A percentile compares a stretch with the other conserved stretches of the same genome.
phyloP scores from a whole-genome alignment of 2,329 filamentous ascomycete species.

The Sarocladium oryzae region DNA sequence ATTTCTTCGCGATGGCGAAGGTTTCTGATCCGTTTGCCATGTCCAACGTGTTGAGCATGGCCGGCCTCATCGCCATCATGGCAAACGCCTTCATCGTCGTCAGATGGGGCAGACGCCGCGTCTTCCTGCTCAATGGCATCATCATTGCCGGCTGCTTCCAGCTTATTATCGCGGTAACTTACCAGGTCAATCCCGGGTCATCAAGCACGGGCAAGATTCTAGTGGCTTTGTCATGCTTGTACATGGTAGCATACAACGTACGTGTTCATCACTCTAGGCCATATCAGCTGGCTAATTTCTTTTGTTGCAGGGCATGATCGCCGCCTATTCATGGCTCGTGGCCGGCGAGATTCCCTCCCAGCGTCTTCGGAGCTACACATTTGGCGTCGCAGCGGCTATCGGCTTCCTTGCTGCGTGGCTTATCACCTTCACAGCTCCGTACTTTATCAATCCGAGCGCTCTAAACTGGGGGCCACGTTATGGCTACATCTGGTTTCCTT shows the following conservation, averaged over 20 bases:
- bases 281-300: neutral
- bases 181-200: neutral
- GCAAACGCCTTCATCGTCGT: slow-evolving; percentile 6
- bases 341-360: slow-evolving; percentile 6
- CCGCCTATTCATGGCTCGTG: slow-evolving; percentile 4
- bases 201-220: slow-evolving; percentile 2
- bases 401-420: slow-evolving; percentile 7
- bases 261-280: neutral
- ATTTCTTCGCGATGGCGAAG: slow-evolving; percentile 6
- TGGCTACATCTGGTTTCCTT: slow-evolving; percentile 24
- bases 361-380: slow-evolving; percentile 5
- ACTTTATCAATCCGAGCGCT: slow-evolving; percentile 25
- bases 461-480: slow-evolving; percentile 26
- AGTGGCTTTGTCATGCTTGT: slow-evolving; percentile 3
- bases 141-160: slow-evolving; percentile 6
- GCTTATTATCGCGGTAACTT: slow-evolving; percentile 6
- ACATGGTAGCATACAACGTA: slow-evolving; percentile 7
- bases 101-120: slow-evolving; percentile 1
- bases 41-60: slow-evolving; percentile 8
- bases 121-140: neutral
- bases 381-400: slow-evolving; percentile 1
- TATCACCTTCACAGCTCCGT: slow-evolving; percentile 20
- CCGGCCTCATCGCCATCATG: slow-evolving; percentile 1
- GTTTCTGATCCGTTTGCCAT: slow-evolving; percentile 7
- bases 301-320: neutral